Percentiles rank a stretch among this genome's conserved stretches.
Conservation (phyloP, 495 filamentous ascomycete species). For the Cairneyella variabilis region DNA sequence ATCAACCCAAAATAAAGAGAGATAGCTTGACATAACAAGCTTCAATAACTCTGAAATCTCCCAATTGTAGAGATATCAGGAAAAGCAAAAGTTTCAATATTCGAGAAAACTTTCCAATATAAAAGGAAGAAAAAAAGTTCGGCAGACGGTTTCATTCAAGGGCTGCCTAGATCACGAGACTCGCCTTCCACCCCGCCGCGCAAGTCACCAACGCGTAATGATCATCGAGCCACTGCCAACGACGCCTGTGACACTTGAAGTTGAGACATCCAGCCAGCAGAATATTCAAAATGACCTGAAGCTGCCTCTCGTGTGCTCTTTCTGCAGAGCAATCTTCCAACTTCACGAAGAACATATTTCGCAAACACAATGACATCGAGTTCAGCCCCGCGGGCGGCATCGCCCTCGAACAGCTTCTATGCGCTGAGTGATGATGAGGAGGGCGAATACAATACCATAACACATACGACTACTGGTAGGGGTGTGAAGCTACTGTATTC, state of each 20-base stretch:
- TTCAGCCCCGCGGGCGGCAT: conserved; percentile 33
- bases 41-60: too few relatives aligned
- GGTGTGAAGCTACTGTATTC: conserved; percentile 95
- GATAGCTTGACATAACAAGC: too few relatives aligned
- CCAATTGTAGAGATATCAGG: too few relatives aligned
- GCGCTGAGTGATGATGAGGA: conserved; percentile 96
- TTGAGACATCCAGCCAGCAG: neutral
- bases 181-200: conserved; percentile 14
- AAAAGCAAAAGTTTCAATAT: too few relatives aligned
- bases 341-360: neutral
- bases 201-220: conserved; percentile 19
- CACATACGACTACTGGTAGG: conserved; percentile 69
- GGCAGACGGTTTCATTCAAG: too few relatives aligned
- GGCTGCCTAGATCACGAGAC: conserved; percentile 18
- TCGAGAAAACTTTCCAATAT: too few relatives aligned
- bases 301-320: neutral
- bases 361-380: conserved; percentile 18
- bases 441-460: conserved; percentile 92
- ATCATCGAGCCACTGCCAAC: neutral
- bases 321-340: neutral
- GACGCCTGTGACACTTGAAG: neutral
- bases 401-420: conserved; percentile 89
- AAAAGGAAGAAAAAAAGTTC: too few relatives aligned
- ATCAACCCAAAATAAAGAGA: too few relatives aligned
- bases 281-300: conserved; percentile 18